Percentiles rank a stretch among this genome's conserved stretches.
Evolutionary conservation across 257 asterid species (phyloP).

Genomic region (Ilex asprella): DNA sequence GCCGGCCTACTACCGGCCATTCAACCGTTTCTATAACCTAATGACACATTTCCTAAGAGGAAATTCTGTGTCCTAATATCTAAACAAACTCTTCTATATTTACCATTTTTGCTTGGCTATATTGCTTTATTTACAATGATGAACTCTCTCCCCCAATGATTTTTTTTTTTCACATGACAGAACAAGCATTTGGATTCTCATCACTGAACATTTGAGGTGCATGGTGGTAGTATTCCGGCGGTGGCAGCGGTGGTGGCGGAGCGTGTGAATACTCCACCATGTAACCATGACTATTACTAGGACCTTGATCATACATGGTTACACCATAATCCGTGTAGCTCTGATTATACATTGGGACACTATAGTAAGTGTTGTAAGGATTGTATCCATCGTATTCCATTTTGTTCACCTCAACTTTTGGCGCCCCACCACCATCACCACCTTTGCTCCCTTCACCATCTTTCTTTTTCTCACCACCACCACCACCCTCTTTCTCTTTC

Average conservation of each 20-base stretch:
- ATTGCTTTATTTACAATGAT: conserved; percentile 33
- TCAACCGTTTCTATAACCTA: conserved; percentile 16
- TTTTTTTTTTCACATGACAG: conserved; percentile 50
- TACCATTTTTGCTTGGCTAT: not conserved
- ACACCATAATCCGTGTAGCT: no score
- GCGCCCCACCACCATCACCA: not conserved
- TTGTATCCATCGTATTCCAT: no score
- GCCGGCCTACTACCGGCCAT: conserved; percentile 20
- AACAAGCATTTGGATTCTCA: conserved; percentile 84
- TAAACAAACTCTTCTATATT: not conserved
- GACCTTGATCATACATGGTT: no score
- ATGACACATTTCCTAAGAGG: conserved; percentile 4
- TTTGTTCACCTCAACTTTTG: no score
- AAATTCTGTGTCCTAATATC: conserved; percentile 13
- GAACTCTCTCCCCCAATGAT: conserved; percentile 2
- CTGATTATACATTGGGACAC: no score
- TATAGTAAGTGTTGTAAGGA: no score
- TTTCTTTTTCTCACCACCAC: no score
- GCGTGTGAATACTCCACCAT: no score
- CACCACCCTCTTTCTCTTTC: conserved; percentile 6
- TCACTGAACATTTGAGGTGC: conserved; percentile 59
- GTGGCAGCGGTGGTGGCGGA: no score
- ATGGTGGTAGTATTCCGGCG: no score
- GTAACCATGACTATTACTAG: no score
- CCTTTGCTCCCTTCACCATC: no score